Base-by-base conservation (phyloP, 78 protist genomes). In the Pigoraptor vietnamica region DNA sequence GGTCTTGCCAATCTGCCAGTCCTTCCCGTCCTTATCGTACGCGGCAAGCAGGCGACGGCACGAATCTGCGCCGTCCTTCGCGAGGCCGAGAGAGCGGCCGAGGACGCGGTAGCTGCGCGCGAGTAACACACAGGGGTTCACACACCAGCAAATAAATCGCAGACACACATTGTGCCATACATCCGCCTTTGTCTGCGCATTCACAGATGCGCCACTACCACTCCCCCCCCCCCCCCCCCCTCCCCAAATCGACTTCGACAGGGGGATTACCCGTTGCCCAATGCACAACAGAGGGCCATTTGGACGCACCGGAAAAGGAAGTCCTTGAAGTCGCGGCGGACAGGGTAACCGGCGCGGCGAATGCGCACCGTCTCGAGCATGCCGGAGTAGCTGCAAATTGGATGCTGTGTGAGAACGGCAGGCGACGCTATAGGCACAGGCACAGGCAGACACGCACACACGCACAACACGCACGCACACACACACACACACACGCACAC, bases 321-420 rank as follows among this genome's bases (percentile, higher is more conserved):
- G 39, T 92, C 92, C 36, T 1, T 23, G 38, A 88, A 88, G n/a
- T 0, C 23, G 33, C 24, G 23, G 24, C 90, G 90, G 24, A 88
- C 39, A 14, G 98, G 97, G 37, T 90, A 97, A 36, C 97, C 98
- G 24, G 79, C 38, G 91, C 97, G 89, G 29, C 86, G 86, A n/a
- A 91, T 40, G 67, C 36, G 39, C 81, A 91, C 39, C 23, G 89
- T 37, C 14, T 86, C 55, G 40, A 86, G 39, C 89, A 86, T 37
- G 32, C 40, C 55, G 1, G 35, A 23, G 40, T 35, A 86, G 39
- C 89, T n/a, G n/a, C n/a, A n/a, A n/a, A n/a, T n/a, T n/a, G n/a
- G n/a, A n/a, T n/a, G n/a, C n/a, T n/a, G n/a, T n/a, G n/a, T n/a
- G n/a, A n/a, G n/a, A n/a, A n/a, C n/a, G n/a, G n/a, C n/a, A n/a